Conservation (phyloP, 176 grass and related monocot genomes). For the Poa annua region DNA sequence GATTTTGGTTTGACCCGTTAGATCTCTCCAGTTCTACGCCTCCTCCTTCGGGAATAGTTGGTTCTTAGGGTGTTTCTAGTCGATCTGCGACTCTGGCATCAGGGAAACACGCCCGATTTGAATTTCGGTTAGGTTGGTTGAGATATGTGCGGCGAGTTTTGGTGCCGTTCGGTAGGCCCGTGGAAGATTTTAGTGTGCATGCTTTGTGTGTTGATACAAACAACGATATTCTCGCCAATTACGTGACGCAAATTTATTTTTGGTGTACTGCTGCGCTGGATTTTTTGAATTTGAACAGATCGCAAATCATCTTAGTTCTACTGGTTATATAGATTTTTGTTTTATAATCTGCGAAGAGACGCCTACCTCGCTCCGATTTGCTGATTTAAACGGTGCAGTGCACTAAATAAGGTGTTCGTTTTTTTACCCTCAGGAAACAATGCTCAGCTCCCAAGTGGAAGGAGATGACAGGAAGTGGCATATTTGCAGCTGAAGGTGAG, state of each 20-base stretch:
- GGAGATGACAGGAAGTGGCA: slow-evolving; percentile 96
- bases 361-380: background rate
- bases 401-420: background rate
- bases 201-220: background rate
- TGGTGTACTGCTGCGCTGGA: background rate
- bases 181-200: background rate
- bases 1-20: background rate
- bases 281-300: background rate
- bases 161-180: background rate
- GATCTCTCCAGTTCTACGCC: slow-evolving; percentile 37
- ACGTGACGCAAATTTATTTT: background rate
- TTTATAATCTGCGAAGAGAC: background rate
- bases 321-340: background rate
- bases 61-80: background rate
- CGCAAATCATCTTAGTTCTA: background rate
- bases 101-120: slow-evolving; percentile 34
- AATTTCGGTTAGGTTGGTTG: background rate
- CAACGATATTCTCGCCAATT: slow-evolving; percentile 20
- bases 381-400: background rate
- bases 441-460: slow-evolving; percentile 95
- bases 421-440: slow-evolving; percentile 67
- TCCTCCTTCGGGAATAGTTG: background rate
- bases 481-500: slow-evolving; percentile 70
- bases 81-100: background rate
- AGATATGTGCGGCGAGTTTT: background rate